These are phyloP conservation scores for Bipolaris bicolor DNA, from an alignment of 2,329 filamentous ascomycete genomes.

Conservation along the genomic window DNA sequence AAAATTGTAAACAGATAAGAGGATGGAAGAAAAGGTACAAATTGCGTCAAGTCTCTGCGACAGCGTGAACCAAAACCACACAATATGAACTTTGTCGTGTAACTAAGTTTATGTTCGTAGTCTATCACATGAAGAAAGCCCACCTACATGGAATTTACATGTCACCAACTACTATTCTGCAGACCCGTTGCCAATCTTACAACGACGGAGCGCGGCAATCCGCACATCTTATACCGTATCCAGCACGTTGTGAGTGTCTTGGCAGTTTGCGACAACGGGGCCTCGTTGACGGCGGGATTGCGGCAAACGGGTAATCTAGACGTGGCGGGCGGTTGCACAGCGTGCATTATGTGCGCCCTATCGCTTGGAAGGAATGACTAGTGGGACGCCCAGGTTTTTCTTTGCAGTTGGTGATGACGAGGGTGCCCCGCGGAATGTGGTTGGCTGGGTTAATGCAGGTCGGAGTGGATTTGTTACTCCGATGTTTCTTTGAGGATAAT, in stretches of 20 bases:
- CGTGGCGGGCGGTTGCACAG: no score
- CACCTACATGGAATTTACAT: no score
- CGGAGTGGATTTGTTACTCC: neutral
- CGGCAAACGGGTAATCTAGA: no score
- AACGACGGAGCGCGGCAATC: neutral
- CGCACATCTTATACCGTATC: slow-evolving; percentile 2
- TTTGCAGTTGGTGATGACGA: neutral
- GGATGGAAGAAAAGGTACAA: neutral
- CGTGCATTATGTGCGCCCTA: slow-evolving; percentile 2
- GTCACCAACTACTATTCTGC: neutral
- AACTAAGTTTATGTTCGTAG: no score
- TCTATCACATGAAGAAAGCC: no score
- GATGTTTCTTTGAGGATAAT: neutral
- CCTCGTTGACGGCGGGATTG: neutral
- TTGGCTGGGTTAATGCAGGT: neutral
- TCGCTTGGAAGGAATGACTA: slow-evolving; percentile 1
- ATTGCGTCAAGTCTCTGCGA: slow-evolving; percentile 1
- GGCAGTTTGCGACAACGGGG: slow-evolving; percentile 4
- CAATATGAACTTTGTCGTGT: neutral
- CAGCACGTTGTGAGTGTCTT: slow-evolving; percentile 1
- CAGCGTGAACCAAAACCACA: slow-evolving; percentile 1
- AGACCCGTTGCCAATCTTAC: neutral
- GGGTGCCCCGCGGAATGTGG: neutral
- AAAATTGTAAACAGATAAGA: neutral
- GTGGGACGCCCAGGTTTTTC: slow-evolving; percentile 1